These are phyloP conservation scores for Globisporangium abappressorium DNA, from an alignment of 352 stramenopile species.

Conservation along the genomic window DNA sequence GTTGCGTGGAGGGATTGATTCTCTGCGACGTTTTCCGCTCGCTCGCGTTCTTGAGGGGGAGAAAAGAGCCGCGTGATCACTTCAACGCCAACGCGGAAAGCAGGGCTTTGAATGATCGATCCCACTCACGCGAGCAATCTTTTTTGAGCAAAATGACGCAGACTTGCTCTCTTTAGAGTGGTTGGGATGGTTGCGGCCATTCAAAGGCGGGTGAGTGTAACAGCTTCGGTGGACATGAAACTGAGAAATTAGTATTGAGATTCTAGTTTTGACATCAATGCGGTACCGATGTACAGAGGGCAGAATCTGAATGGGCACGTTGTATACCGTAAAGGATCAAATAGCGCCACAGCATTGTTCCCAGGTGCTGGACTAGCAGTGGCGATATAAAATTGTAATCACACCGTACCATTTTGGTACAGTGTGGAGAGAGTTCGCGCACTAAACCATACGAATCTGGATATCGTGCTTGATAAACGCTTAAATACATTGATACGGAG, in stretches of 20 bases:
- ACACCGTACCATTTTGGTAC: too few species aligned
- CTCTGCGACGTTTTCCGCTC: neutral
- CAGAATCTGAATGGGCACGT: neutral
- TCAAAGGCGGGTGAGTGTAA: too few species aligned
- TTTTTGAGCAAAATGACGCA: too few species aligned
- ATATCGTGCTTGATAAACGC: too few species aligned
- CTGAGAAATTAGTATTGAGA: neutral
- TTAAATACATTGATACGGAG: too few species aligned
- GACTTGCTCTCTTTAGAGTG: too few species aligned
- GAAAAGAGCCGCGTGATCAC: neutral
- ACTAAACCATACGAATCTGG: neutral
- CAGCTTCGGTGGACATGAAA: too few species aligned
- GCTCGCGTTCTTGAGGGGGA: neutral
- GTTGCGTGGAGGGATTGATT: neutral
- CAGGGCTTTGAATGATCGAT: too few species aligned
- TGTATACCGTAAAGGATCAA: neutral
- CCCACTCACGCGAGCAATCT: too few species aligned
- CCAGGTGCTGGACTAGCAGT: neutral
- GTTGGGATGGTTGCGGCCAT: too few species aligned
- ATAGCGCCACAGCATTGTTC: neutral
- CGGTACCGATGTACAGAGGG: neutral
- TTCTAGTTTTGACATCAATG: neutral
- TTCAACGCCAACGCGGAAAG: neutral
- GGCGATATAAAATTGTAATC: neutral
- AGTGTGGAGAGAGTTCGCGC: too few species aligned